Conservation (phyloP, 163 green algal genomes). For the Prototheca wickerhamii region DNA sequence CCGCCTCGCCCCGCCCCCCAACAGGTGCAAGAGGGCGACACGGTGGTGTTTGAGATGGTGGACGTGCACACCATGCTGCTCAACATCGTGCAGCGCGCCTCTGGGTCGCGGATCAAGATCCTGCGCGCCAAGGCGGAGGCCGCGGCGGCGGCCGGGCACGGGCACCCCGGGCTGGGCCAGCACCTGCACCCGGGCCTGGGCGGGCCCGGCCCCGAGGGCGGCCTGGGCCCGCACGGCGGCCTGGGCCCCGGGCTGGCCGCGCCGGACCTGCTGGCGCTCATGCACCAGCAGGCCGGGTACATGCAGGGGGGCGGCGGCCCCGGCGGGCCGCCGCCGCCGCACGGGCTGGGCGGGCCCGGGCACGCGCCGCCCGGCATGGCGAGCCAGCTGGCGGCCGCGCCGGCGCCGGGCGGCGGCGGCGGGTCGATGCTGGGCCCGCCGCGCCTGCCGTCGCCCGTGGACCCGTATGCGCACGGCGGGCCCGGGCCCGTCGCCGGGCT, state of each 20-base stretch:
- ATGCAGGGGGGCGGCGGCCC: constrained; percentile 1
- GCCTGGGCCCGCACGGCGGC: neutral
- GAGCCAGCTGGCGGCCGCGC: too few species aligned
- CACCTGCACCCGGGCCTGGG: neutral
- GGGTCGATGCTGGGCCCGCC: neutral
- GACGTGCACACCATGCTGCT: constrained; percentile 10
- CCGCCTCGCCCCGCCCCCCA: neutral
- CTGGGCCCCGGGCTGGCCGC: neutral
- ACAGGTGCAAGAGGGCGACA: constrained; percentile 22
- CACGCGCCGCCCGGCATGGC: neutral
- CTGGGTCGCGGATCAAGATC: neutral
- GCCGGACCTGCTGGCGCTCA: constrained; percentile 8
- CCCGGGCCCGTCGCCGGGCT: neutral
- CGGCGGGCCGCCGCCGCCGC: neutral
- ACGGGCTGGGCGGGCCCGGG: neutral
- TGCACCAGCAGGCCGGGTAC: constrained; percentile 17
- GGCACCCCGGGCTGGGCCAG: neutral
- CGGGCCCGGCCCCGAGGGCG: neutral
- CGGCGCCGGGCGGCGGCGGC: neutral
- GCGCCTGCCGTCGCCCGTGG: neutral
- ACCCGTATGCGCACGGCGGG: neutral
- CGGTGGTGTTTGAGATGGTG: constrained; percentile 26
- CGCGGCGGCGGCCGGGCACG: neutral
- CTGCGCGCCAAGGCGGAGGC: neutral
- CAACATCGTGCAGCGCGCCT: constrained; percentile 8